These are phyloP conservation scores for Cladochytrium replicatum DNA, from an alignment of 192 early-diverging fungal species.

Conservation along the genomic window DNA sequence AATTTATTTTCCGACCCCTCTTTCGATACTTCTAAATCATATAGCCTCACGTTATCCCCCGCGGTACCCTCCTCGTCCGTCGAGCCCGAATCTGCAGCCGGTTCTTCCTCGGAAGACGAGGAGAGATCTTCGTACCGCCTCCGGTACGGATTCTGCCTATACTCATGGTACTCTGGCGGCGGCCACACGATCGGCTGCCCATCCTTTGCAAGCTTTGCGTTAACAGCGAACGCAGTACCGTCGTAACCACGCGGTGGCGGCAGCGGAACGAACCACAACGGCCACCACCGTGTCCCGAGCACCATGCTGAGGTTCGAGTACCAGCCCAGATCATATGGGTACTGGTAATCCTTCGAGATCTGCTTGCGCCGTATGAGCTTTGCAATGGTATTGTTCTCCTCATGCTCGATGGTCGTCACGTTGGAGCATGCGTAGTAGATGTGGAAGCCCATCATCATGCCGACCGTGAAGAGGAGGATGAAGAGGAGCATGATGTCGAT, in stretches of 20 bases:
- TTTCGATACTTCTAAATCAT: not conserved
- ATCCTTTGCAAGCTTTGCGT: constrained; percentile 11
- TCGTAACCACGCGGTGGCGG: constrained; percentile 48
- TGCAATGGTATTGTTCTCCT: constrained; percentile 61
- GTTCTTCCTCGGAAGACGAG: constrained; percentile 4
- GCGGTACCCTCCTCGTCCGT: constrained; percentile 1
- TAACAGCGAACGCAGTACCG: constrained; percentile 58
- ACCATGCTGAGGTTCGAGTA: constrained; percentile 63
- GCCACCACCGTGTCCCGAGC: constrained; percentile 47
- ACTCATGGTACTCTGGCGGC: constrained; percentile 55
- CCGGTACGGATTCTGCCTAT: constrained; percentile 21
- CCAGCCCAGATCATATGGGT: constrained; percentile 76
- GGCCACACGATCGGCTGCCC: constrained; percentile 60
- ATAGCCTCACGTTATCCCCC: not conserved
- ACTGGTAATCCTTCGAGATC: constrained; percentile 46
- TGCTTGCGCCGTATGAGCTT: constrained; percentile 51
- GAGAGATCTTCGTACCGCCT: too few species aligned
- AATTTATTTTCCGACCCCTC: too few species aligned
- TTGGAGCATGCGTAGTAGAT: constrained; percentile 58
- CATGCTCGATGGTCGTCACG: constrained; percentile 76
- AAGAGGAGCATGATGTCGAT: constrained; percentile 62
- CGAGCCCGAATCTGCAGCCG: too few species aligned
- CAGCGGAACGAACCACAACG: constrained; percentile 71
- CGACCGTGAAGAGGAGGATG: constrained; percentile 59
- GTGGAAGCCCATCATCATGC: constrained; percentile 59